Base-by-base conservation (phyloP, 148 eudicot species). In the Rhododendron vialii region DNA sequence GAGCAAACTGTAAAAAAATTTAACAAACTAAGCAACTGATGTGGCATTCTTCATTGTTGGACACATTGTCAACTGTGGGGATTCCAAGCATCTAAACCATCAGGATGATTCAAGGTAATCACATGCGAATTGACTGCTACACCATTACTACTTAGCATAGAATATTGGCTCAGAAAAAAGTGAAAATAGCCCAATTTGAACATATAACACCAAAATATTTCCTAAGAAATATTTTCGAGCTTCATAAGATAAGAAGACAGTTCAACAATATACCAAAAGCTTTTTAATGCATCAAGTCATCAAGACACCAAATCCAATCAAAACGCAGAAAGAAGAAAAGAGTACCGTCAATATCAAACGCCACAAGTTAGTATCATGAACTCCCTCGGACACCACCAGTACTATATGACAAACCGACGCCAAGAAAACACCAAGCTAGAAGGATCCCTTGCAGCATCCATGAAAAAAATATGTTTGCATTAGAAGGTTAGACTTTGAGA, bases 351-450 rank as follows among this genome's bases (percentile, higher is more conserved):
- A 92, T 93, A 95, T 92, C 84, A 95, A 91, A 85, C 88, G 93
- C 98, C 97, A 96, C 94, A 93, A 88, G 92, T 87, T 92, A 82
- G 91, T 81, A 88, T 94, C 98, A 85, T 94, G 98, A 88, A 88
- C 93, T 87, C 99, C 99, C 86, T 95, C 95, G 2, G 99, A 89
- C 67, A 96, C 94, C 90, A 96, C 99, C 88, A 96, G 83, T 69
- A 95, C 79, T 77, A 94, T 78, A 87, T 95, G 99, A 89, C 99
- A 96, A 88, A 96, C 89, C 65, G 99, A 96, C 78, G 98, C 93
- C 75, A 96, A 89, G 38, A 96, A 92, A 85, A 95, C 93, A 69
- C 99, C 99, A 90, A 96, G 97, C 99, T 96, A 94, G 88, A 93
- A 89, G 78, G 89, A 87, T 87, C 88, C 93, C 95, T 94, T 94